Evolutionary conservation across 2,329 filamentous ascomycete species (phyloP).

Genomic region (Botrytis deweyae): DNA sequence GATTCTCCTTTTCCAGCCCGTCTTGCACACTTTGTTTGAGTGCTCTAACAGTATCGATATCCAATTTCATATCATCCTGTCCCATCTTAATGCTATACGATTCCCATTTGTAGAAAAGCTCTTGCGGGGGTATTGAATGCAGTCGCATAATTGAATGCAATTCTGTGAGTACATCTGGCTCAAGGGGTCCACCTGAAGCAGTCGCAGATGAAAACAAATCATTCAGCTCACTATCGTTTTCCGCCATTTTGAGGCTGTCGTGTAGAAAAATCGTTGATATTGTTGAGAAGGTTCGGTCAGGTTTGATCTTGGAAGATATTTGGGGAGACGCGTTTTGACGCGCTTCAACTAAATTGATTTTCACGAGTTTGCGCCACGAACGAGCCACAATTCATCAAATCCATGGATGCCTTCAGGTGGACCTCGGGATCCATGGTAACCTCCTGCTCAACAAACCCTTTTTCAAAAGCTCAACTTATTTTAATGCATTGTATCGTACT

Average conservation of each 20-base stretch:
- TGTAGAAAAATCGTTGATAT: background rate
- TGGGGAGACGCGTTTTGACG: constrained; percentile 22
- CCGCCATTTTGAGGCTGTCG: constrained; percentile 27
- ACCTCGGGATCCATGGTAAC: no score
- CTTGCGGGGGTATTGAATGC: constrained; percentile 76
- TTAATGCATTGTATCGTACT: background rate
- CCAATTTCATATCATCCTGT: constrained; percentile 68
- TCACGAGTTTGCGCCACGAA: constrained; percentile 19
- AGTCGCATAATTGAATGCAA: constrained; percentile 83
- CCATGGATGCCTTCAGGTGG: background rate
- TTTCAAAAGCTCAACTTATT: background rate
- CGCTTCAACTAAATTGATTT: constrained; percentile 20
- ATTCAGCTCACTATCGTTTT: constrained; percentile 32
- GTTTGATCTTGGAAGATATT: background rate
- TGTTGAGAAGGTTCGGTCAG: background rate
- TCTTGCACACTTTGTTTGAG: constrained; percentile 90
- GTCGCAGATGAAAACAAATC: constrained; percentile 34
- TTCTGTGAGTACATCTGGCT: constrained; percentile 76
- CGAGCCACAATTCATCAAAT: constrained; percentile 9
- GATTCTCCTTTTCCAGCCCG: constrained; percentile 72
- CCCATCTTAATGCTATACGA: constrained; percentile 96
- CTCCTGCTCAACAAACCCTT: background rate
- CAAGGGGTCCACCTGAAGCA: constrained; percentile 46
- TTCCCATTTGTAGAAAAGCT: constrained; percentile 98
- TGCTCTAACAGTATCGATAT: constrained; percentile 67